Conservation (phyloP, 2,329 filamentous ascomycete genomes). For the Fusarium cicatricum region DNA sequence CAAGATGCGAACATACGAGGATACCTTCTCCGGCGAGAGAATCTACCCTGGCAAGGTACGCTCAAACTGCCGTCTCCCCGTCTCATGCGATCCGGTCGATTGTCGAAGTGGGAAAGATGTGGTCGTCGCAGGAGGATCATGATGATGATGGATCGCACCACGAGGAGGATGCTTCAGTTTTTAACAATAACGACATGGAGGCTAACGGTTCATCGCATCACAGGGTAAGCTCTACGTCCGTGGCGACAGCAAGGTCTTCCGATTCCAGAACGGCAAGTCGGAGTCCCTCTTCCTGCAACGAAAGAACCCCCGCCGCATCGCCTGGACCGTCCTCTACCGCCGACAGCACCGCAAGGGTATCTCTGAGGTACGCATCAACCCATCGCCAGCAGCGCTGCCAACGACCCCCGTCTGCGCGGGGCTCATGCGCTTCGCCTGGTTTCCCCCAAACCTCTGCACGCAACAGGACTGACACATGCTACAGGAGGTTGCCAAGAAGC, state of each 20-base stretch:
- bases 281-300: constrained; percentile 99
- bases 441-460: neutral
- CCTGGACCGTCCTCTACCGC: constrained; percentile 98
- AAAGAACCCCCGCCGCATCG: constrained; percentile 99
- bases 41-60: constrained; percentile 75
- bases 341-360: constrained; percentile 99
- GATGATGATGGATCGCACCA: constrained; percentile 29
- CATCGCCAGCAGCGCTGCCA: neutral
- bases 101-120: constrained; percentile 29
- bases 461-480: constrained; percentile 52
- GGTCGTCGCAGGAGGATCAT: constrained; percentile 17
- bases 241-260: constrained; percentile 99
- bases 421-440: neutral
- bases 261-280: constrained; percentile 99
- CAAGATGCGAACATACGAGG: constrained; percentile 74
- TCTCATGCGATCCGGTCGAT: constrained; percentile 37
- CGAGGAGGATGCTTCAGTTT: constrained; percentile 12
- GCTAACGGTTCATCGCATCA: constrained; percentile 44
- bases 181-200: constrained; percentile 26
- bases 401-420: neutral
- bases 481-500: constrained; percentile 99
- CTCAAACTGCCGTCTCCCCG: constrained; percentile 23
- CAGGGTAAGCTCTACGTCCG: constrained; percentile 99
- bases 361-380: constrained; percentile 83
- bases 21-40: constrained; percentile 71